Percentiles rank a stretch among this genome's conserved stretches.
Conservation (phyloP, 257 asterid species). For the Rubia yunnanensis region DNA sequence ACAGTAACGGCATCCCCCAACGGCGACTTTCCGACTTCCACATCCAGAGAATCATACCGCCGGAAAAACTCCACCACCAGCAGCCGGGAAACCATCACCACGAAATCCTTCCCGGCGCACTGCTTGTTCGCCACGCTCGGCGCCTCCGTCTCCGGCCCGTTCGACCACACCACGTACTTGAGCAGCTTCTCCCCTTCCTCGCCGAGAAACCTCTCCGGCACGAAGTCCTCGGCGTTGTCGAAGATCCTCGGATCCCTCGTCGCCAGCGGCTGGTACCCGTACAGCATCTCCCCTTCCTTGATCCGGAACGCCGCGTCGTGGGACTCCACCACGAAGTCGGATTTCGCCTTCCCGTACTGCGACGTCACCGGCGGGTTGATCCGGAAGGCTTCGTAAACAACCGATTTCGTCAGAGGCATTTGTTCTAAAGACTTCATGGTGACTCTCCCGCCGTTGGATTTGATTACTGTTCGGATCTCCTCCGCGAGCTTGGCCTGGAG, state of each 20-base stretch:
- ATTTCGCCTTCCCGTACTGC: slow-evolving; percentile 66
- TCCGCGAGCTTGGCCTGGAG: slow-evolving; percentile 48
- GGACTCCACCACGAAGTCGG: slow-evolving; percentile 51
- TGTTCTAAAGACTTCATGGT: slow-evolving; percentile 56
- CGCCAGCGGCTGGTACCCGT: slow-evolving; percentile 83
- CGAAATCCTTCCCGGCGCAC: slow-evolving; percentile 94
- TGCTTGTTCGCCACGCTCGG: slow-evolving; percentile 55
- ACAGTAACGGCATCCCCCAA: slow-evolving; percentile 60
- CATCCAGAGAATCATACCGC: slow-evolving; percentile 68
- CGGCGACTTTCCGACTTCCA: slow-evolving; percentile 52
- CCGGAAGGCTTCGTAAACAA: slow-evolving; percentile 61
- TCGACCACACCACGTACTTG: slow-evolving; percentile 76
- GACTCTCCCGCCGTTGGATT: slow-evolving; percentile 33
- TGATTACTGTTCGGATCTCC: slow-evolving; percentile 55
- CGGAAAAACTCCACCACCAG: slow-evolving; percentile 75
- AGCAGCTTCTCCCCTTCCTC: slow-evolving; percentile 56
- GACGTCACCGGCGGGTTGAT: slow-evolving; percentile 76
- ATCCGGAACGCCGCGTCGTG: slow-evolving; percentile 68
- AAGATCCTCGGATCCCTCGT: slow-evolving; percentile 69
- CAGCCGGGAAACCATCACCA: slow-evolving; percentile 59
- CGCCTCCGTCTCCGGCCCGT: slow-evolving; percentile 61
- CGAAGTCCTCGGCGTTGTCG: slow-evolving; percentile 72
- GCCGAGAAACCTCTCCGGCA: slow-evolving; percentile 56
- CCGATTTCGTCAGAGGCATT: slow-evolving; percentile 79
- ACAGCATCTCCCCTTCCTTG: slow-evolving; percentile 60